These are phyloP conservation scores for Aspergillus phoenicis DNA, from an alignment of 2,329 filamentous ascomycete species.

Conservation along the genomic window DNA sequence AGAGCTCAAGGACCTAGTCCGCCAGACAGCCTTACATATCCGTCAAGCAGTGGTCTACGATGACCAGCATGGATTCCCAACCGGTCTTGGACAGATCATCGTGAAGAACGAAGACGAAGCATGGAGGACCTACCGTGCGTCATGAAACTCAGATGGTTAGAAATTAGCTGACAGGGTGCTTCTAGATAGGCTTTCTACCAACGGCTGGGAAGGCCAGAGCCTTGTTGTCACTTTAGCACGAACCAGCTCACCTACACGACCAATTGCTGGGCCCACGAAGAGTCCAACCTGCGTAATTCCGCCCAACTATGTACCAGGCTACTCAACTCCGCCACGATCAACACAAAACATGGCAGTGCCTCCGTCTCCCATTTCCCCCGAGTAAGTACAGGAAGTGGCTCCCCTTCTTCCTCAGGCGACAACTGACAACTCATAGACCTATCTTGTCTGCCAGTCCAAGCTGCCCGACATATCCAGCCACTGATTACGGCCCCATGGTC, in stretches of 20 bases:
- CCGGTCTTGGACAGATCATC: slow-evolving; percentile 48
- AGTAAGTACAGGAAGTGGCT: slow-evolving; percentile 30
- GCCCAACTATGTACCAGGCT: slow-evolving; percentile 32
- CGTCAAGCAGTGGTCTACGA: slow-evolving; percentile 50
- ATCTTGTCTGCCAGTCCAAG: slow-evolving; percentile 1
- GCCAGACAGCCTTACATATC: slow-evolving; percentile 48
- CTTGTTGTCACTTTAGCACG: slow-evolving; percentile 46
- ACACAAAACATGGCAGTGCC: slow-evolving; percentile 34
- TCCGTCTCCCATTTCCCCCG: slow-evolving; percentile 39
- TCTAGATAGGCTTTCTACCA: slow-evolving; percentile 44
- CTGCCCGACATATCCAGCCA: slow-evolving; percentile 29
- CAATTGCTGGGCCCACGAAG: slow-evolving; percentile 47
- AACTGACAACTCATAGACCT: slow-evolving; percentile 6
- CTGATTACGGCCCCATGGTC: slow-evolving; percentile 33
- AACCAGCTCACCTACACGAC: slow-evolving; percentile 43
- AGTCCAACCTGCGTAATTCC: slow-evolving; percentile 36
- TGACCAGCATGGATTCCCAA: slow-evolving; percentile 46
- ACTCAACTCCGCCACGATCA: slow-evolving; percentile 37
- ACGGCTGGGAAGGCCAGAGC: slow-evolving; percentile 48
- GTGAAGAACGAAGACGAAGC: slow-evolving; percentile 49
- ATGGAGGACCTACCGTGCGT: slow-evolving; percentile 47
- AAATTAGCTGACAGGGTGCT: slow-evolving; percentile 18
- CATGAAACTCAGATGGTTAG: neutral
- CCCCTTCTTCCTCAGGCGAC: neutral
- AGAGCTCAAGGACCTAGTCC: slow-evolving; percentile 49